These are phyloP conservation scores for Anthostomella pinea DNA, from an alignment of 2,329 filamentous ascomycete genomes.

Conservation along the genomic window DNA sequence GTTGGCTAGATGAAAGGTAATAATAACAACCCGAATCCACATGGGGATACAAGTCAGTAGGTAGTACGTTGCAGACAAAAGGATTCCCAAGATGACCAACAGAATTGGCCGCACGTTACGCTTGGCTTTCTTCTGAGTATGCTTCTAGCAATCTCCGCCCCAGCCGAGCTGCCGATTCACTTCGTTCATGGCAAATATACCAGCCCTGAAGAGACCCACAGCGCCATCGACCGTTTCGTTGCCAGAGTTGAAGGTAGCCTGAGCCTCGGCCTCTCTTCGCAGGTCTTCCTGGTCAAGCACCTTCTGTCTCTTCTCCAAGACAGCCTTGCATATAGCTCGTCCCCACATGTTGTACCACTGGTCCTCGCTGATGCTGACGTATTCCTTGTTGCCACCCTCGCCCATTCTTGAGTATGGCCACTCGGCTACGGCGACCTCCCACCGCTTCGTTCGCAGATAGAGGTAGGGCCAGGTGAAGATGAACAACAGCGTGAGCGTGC, in stretches of 20 bases:
- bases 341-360: constrained; percentile 65
- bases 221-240: constrained; percentile 39
- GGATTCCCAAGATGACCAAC: constrained; percentile 6
- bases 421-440: constrained; percentile 59
- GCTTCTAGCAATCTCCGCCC: constrained; percentile 37
- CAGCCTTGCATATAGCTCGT: constrained; percentile 56
- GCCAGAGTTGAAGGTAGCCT: constrained; percentile 37
- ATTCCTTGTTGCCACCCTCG: constrained; percentile 40
- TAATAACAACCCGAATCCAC: background rate
- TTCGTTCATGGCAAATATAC: constrained; percentile 49
- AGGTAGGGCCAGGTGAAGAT: constrained; percentile 69
- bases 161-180: constrained; percentile 54
- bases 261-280: constrained; percentile 38
- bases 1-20: background rate
- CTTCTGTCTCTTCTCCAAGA: constrained; percentile 55
- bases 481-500: constrained; percentile 65
- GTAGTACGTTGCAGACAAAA: constrained; percentile 2
- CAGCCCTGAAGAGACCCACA: constrained; percentile 43
- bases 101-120: background rate
- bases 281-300: constrained; percentile 57
- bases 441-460: constrained; percentile 64
- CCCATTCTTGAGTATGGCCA: constrained; percentile 53
- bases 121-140: constrained; percentile 3
- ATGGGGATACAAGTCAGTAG: constrained; percentile 1
- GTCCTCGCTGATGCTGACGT: constrained; percentile 53